phyloP scores from a whole-genome alignment of 805 yeast genomes.

The Hanseniaspora nectarophila region DNA sequence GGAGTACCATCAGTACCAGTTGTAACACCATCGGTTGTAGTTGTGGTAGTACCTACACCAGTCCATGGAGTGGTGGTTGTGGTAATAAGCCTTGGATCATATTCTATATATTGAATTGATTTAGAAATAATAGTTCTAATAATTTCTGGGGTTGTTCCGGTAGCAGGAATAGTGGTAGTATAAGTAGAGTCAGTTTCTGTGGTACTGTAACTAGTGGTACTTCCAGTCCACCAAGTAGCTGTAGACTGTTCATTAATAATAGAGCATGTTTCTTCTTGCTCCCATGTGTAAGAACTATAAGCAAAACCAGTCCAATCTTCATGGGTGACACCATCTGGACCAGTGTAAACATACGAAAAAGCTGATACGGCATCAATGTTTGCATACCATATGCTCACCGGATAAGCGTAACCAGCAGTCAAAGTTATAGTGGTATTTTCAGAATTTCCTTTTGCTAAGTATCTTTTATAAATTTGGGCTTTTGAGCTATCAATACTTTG shows the following conservation, averaged over 20 bases:
- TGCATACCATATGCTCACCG: constrained; percentile 22
- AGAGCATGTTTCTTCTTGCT: constrained; percentile 2
- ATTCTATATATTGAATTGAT: background rate
- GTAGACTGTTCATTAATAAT: background rate
- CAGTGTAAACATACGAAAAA: constrained; percentile 16
- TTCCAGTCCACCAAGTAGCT: constrained; percentile 15
- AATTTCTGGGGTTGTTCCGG: too few relatives aligned
- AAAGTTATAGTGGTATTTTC: constrained; percentile 17
- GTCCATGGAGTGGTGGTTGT: constrained; percentile 6
- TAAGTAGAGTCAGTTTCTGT: too few relatives aligned
- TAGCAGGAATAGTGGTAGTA: too few relatives aligned
- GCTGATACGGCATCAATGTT: constrained; percentile 18
- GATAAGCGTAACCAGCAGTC: constrained; percentile 24
- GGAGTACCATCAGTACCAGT: constrained; percentile 1
- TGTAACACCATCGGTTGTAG: background rate
- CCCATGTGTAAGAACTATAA: constrained; percentile 11
- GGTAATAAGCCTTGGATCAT: background rate
- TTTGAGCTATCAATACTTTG: background rate
- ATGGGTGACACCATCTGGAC: constrained; percentile 19
- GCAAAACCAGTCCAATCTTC: constrained; percentile 18
- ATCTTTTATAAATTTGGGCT: background rate
- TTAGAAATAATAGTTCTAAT: too few relatives aligned
- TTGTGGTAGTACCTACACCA: background rate
- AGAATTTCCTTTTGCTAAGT: background rate
- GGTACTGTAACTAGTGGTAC: constrained; percentile 9